phyloP scores from a whole-genome alignment of 129 eudicot species.

The Erigeron canadensis region DNA sequence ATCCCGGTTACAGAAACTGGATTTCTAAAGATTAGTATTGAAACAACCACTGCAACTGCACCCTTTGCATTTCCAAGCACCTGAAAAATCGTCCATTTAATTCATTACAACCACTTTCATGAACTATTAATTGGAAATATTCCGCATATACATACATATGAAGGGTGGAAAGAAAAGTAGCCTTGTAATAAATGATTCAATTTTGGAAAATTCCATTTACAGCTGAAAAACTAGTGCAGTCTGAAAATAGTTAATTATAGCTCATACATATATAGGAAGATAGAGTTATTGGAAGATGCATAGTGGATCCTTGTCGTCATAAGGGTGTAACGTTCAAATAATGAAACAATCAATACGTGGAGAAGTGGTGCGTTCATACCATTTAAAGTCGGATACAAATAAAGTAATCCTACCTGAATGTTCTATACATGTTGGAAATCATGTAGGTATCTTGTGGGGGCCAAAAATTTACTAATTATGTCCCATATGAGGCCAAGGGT shows the following conservation, averaged over 20 bases:
- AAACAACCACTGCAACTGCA: constrained; percentile 93
- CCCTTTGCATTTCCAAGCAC: constrained; percentile 96
- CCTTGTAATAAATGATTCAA: background rate
- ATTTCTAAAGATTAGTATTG: constrained; percentile 77
- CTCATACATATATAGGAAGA: background rate
- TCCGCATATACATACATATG: background rate
- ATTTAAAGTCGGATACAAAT: background rate
- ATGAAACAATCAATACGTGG: constrained; percentile 19
- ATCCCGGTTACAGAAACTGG: constrained; percentile 97
- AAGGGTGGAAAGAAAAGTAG: background rate
- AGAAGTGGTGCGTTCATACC: constrained; percentile 4
- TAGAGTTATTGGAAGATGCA: background rate
- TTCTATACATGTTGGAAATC: background rate
- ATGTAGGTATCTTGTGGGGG: background rate
- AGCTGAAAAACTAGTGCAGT: background rate
- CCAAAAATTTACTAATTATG: background rate
- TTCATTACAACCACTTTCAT: constrained; percentile 6
- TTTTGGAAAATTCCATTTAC: background rate
- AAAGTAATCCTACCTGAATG: background rate
- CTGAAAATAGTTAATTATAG: background rate
- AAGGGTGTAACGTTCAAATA: background rate
- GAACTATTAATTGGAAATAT: background rate
- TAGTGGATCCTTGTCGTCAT: background rate
- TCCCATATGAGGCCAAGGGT: background rate
- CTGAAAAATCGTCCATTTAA: constrained; percentile 34